Base-by-base conservation (phyloP, 768 basidiomycete species). In the Cytidiella melzeri region DNA sequence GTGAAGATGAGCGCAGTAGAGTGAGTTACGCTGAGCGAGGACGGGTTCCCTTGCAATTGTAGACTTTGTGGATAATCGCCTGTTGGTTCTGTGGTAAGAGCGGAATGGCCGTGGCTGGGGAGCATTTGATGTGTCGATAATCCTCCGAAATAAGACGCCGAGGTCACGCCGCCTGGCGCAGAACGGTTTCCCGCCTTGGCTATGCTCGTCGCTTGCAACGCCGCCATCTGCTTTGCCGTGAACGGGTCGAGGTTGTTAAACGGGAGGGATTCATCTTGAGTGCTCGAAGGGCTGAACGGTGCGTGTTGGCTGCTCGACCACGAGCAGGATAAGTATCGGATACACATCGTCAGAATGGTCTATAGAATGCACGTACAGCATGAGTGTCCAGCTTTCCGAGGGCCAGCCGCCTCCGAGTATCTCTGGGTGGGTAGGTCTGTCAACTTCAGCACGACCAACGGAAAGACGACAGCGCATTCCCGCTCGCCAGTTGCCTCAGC, bases 161-260 rank as follows among this genome's bases (percentile, higher is more conserved):
- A 79, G 67, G 76, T 80, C 79, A 25, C 47, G 46, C 65, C 55
- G 64, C 65, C 56, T 53, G 67, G 52, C 71, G 74, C 61, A 58
- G 59, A 65, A 55, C 76, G 79, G 60, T 76, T 77, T 52, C 73
- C 69, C 56, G 78, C 75, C 67, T 81, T 73, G 61, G 79, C 76
- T 57, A 79, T 73, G 57, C 73, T 80, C 43, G 73, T 83, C 47
- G 76, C 81, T 58, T 73, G 81, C 56, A 90, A 77, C 9, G 83
- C 83, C 25, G 85, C 84, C 79, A 89, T 85, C 69, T 91, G 88
- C 65, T 89, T 91, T 51, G 83, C 83, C 40, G 80, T 73, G 44
- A 76, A 73, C 51, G 83, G 71, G 66, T 90, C 84, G 55, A 87
- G 72, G 60, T 67, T 67, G 57, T 64, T 73, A 70, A 79, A 78